A percentile compares a stretch with the other conserved stretches of the same genome.
These are phyloP conservation scores for Drechslerella stenobrocha DNA, from an alignment of 2,329 filamentous ascomycete genomes.

Conservation along the genomic window DNA sequence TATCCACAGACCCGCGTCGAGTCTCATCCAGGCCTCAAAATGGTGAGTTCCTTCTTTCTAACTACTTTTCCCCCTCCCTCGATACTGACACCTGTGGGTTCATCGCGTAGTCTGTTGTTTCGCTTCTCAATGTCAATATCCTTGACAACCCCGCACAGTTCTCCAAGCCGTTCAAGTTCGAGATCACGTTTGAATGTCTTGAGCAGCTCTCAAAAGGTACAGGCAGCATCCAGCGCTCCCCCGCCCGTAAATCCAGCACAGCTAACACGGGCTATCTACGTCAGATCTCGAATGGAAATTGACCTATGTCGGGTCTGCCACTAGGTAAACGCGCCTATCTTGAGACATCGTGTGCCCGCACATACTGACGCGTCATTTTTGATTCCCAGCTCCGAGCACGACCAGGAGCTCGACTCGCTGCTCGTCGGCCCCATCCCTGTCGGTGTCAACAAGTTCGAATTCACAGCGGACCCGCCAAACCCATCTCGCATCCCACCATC, in stretches of 20 bases:
- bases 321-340: slow-evolving; percentile 68
- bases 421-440: slow-evolving; percentile 97
- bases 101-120: slow-evolving; percentile 75
- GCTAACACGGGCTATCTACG: background rate
- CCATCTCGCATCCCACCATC: slow-evolving; percentile 87
- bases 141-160: slow-evolving; percentile 97
- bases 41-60: slow-evolving; percentile 26
- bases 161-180: slow-evolving; percentile 89
- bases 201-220: slow-evolving; percentile 90
- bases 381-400: slow-evolving; percentile 77
- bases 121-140: slow-evolving; percentile 90
- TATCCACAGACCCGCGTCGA: slow-evolving; percentile 9
- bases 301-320: slow-evolving; percentile 97
- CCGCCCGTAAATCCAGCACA: background rate
- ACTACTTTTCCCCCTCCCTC: slow-evolving; percentile 29
- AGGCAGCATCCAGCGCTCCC: slow-evolving; percentile 7
- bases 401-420: slow-evolving; percentile 96
- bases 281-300: slow-evolving; percentile 98
- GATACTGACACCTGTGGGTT: slow-evolving; percentile 55
- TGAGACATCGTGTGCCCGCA: slow-evolving; percentile 9
- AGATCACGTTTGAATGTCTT: slow-evolving; percentile 98
- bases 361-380: slow-evolving; percentile 36
- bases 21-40: slow-evolving; percentile 14
- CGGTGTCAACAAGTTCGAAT: slow-evolving; percentile 97
- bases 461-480: slow-evolving; percentile 91